Base-by-base conservation (phyloP, 2,329 filamentous ascomycete genomes). In the Aspergillus eucalypticola region DNA sequence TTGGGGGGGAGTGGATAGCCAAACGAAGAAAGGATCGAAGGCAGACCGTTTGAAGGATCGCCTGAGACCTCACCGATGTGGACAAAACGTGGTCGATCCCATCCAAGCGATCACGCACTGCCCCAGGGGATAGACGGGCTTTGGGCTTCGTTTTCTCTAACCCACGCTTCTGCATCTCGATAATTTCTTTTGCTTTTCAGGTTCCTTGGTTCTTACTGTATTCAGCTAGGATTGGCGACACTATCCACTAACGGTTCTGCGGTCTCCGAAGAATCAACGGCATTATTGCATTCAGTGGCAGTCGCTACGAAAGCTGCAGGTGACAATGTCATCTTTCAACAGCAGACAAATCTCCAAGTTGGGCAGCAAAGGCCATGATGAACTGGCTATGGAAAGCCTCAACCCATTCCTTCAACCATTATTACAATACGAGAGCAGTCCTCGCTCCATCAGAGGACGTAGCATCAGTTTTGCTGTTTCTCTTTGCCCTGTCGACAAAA, bases 11-110 rank as follows among this genome's bases (percentile, higher is more conserved):
- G 11, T 35, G 32, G 48, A 19, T 50, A 32, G 23, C 52, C 48
- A 15, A 50, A 61, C 42, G 29, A 39, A 39, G 49, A 46, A 59
- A 32, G 50, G 49, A 59, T 60, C 55, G 46, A 56, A 39, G 53
- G 56, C 42, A 50, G 53, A 53, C 61, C 59, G 64, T 63, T 62
- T 58, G 10, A 29, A 62, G 44, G 58, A 63, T 64, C 63, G 56
- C 49, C 62, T 56, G 41, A 54, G 41, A 58, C 52, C 56, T 49
- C 61, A 61, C 60, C 49, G 54, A 64, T 58, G 29, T 65, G 60
- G 61, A 59, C 58, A 59, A 67, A 55, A 67, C 62, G 63, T 65
- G 60, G 66, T 58, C 57, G 61, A 67, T 68, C 60, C 25, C 55
- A 59, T 56, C 21, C 35, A 38, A 42, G 48, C 39, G 53, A 58